phyloP scores from a whole-genome alignment of 2,329 filamentous ascomycete genomes.

The Hymenoscyphus fraxineus region DNA sequence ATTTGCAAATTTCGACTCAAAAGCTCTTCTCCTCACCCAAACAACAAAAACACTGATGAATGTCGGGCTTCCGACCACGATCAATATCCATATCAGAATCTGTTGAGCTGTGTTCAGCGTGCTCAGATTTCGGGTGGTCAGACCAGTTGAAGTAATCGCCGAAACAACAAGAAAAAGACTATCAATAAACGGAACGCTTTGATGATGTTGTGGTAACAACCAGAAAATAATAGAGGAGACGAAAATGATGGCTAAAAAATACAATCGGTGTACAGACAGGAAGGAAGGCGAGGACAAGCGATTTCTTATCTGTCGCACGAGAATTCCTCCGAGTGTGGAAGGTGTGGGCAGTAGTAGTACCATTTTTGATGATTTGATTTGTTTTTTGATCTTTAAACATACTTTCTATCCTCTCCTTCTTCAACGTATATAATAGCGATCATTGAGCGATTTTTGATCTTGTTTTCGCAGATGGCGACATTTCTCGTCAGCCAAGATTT shows the following conservation, averaged over 20 bases:
- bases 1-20: slow-evolving; percentile 52
- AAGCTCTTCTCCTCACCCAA: slow-evolving; percentile 55
- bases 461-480: not conserved
- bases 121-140: slow-evolving; percentile 65
- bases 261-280: slow-evolving; percentile 61
- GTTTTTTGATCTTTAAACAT: not conserved
- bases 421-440: slow-evolving; percentile 4
- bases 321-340: not conserved
- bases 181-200: slow-evolving; percentile 57
- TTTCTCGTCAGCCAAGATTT: not conserved
- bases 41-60: slow-evolving; percentile 64
- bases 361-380: slow-evolving; percentile 1
- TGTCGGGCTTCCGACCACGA: slow-evolving; percentile 65
- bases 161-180: slow-evolving; percentile 62
- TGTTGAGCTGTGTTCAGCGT: slow-evolving; percentile 66
- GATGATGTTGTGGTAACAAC: slow-evolving; percentile 48
- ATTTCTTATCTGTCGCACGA: slow-evolving; percentile 3
- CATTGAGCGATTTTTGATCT: slow-evolving; percentile 3
- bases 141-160: slow-evolving; percentile 63
- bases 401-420: not conserved
- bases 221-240: slow-evolving; percentile 59
- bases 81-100: slow-evolving; percentile 58
- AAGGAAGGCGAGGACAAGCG: slow-evolving; percentile 6
- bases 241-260: slow-evolving; percentile 57
- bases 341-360: not conserved